Evolutionary conservation across 176 grass and related monocot genomes (phyloP), one percentile per base, ranked within the genome.

Genomic region (Saccharum spontaneum): DNA sequence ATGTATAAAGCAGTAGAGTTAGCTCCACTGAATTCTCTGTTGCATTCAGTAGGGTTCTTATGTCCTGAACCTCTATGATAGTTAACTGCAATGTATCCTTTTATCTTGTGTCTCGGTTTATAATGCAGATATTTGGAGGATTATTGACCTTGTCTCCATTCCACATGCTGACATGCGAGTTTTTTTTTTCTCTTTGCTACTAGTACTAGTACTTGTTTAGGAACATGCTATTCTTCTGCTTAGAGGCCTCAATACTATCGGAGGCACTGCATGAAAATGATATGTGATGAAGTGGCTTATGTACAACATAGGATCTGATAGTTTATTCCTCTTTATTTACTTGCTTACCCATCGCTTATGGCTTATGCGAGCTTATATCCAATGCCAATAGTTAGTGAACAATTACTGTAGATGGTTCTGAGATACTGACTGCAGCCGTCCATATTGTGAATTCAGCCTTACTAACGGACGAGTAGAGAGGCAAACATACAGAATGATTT

Each of bases 41-140:
- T 66, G 81, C 57, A 57, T 79, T 31, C 33, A 73, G 74, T 65
- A 79, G 75, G 81, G 62, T 73, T 63, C n/a, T 85, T 70, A 39
- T 75, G 10, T 37, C 78, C 10, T 79, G 79, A 55, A 69, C 12
- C 24, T 48, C 61, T 46, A 48, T 28, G 24, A 48, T 49, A 38
- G 22, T 68, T n/a, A 59, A 18, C 24, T 78, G 10, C 23, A 82
- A 71, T 38, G 37, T 60, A 57, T 57, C 40, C 2, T 41, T 20
- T 55, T 55, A 55, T 55, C 52, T 55, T 20, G 52, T 22, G 20
- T 57, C 54, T 55, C 2, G 18, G 6, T 55, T 55, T 55, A 55
- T 22, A 22, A 55, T 55, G 52, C 52, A 22, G 52, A 22, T 22
- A 22, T 55, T 22, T 55, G 52, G 52, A 55, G 52, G 18, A 8